Evolutionary conservation across 441 rosid species (phyloP).

Genomic region (Arabidopsis hybrid): DNA sequence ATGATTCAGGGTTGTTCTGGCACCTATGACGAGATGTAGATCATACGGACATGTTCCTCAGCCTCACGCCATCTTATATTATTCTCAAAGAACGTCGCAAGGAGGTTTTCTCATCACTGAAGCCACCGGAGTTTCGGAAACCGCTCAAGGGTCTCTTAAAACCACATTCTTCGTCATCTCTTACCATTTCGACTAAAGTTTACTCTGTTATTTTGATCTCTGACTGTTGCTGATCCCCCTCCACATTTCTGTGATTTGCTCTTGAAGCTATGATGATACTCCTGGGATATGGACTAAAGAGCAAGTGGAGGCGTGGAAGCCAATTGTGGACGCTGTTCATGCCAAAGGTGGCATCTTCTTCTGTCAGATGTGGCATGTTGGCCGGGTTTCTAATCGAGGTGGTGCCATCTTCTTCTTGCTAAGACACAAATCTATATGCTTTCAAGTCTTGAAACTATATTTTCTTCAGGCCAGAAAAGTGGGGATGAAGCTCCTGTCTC

Average conservation of each 20-base stretch:
- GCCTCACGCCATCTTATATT: constrained; percentile 61
- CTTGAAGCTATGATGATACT: constrained; percentile 42
- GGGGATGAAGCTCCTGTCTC: constrained; percentile 48
- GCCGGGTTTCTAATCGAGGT: constrained; percentile 53
- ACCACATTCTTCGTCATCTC: too few species aligned
- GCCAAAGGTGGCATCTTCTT: constrained; percentile 60
- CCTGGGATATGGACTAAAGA: constrained; percentile 69
- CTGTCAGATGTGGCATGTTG: constrained; percentile 65
- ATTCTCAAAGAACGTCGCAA: constrained; percentile 56
- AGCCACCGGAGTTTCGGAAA: constrained; percentile 63
- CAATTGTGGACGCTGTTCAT: constrained; percentile 64
- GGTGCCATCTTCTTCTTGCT: constrained; percentile 17
- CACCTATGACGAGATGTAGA: constrained; percentile 64
- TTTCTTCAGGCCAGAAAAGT: not conserved
- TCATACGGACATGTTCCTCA: constrained; percentile 58
- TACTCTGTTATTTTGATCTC: too few species aligned
- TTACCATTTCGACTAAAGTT: not conserved
- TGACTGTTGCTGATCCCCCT: too few species aligned
- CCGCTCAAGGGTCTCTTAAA: constrained; percentile 56
- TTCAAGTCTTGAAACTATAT: not conserved
- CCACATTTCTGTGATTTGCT: not conserved
- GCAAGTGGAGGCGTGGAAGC: constrained; percentile 73
- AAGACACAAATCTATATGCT: not conserved
- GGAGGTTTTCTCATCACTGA: constrained; percentile 63
- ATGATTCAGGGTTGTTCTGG: constrained; percentile 54